phyloP scores from a whole-genome alignment of 1,139 yeast genomes.

The Debaryomyces coudertii region DNA sequence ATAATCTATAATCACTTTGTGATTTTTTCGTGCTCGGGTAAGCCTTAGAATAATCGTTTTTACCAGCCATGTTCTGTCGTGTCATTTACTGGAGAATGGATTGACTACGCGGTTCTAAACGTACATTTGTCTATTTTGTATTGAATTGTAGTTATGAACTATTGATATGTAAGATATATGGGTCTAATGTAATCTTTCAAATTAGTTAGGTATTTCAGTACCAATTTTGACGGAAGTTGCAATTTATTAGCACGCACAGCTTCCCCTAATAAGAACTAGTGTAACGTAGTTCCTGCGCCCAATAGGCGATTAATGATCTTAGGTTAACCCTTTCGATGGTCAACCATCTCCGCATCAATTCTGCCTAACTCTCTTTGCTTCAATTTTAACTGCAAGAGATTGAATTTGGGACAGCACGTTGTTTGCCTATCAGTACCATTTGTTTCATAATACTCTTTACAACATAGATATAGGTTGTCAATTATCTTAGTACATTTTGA shows the following conservation, averaged over 20 bases:
- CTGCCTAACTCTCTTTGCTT: conserved; percentile 56
- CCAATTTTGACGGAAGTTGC: not conserved
- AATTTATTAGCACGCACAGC: too few species aligned
- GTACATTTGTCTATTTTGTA: conserved; percentile 40
- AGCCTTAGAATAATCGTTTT: conserved; percentile 74
- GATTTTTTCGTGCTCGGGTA: conserved; percentile 86
- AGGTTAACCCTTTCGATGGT: conserved; percentile 13
- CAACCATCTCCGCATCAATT: conserved; percentile 54
- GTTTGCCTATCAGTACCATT: conserved; percentile 58
- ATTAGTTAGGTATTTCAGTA: not conserved
- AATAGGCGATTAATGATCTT: too few species aligned
- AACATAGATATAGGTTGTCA: conserved; percentile 63
- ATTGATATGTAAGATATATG: not conserved
- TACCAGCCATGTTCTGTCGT: conserved; percentile 65
- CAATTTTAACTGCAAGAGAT: conserved; percentile 56
- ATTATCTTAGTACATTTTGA: conserved; percentile 61
- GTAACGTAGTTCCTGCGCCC: too few species aligned
- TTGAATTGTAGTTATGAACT: conserved; percentile 2
- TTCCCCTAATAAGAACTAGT: too few species aligned
- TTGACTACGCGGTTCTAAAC: conserved; percentile 75
- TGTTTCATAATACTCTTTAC: conserved; percentile 54
- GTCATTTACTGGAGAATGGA: conserved; percentile 45
- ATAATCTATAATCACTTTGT: conserved; percentile 49
- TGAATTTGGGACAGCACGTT: conserved; percentile 68
- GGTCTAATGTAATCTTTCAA: not conserved